Evolutionary conservation across 2,329 filamentous ascomycete genomes (phyloP), one percentile per base, ranked within the genome.

Genomic region (Colletotrichum limetticola): DNA sequence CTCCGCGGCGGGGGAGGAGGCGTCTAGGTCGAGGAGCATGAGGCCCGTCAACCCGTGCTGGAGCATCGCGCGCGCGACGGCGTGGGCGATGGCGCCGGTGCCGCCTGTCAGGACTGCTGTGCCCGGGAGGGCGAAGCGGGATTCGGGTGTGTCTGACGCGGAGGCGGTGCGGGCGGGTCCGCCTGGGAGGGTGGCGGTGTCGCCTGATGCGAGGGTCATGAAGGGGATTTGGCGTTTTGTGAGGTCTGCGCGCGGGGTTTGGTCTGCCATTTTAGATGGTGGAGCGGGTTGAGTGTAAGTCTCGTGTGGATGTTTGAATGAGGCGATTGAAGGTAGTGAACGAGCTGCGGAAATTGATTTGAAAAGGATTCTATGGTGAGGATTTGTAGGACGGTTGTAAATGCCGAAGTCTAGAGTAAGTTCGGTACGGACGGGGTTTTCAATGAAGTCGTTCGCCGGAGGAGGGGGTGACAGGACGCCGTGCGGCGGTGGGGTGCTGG

Each of bases 21-120:
- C 78, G 76, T 87, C 83, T 14, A 91, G 78, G 78, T 94, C 92
- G 78, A 92, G 88, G 35, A 94, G 85, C 55, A 86, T 86, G 12
- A 93, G 82, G 2, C 88, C 89, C 0, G 83, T 79, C 2, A 90
- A 83, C 8, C 92, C 92, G 77, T 94, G 92, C 80, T 94, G 91
- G 49, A 94, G 90, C 24, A 94, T 86, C 1, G 92, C 92, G 59
- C 94, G 90, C 22, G 94, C 85, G 3, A 91, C 92, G 68, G 86
- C 84, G 9, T 91, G 84, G 7, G 90, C 91, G 0, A 93, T 83
- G 12, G 88, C 90, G 4, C 92, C 92, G 16, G 90, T 88, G 37
- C 92, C 92, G 22, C 92, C 92, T 0, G 92, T 93, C 14, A 94
- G 86, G 86, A 81, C 77, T 49, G 77, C 80, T 49, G 79, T 81